These are phyloP conservation scores for Solidago caesia DNA, from an alignment of 129 eudicot genomes.

Conservation along the genomic window DNA sequence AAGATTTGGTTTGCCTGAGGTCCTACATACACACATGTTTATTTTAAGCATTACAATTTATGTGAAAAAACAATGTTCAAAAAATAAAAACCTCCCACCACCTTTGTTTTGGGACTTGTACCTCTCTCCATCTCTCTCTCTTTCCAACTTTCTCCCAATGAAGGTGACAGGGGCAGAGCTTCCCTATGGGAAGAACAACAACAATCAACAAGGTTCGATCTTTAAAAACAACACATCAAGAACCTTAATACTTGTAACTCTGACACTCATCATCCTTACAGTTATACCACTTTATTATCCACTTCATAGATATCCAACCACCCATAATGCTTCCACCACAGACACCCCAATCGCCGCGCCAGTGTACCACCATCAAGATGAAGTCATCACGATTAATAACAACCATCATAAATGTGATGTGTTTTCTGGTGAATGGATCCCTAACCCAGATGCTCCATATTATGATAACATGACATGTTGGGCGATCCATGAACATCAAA, in stretches of 20 bases:
- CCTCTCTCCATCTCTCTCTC: conserved; percentile 27
- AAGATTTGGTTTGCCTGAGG: too few species aligned
- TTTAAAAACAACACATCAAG: conserved; percentile 40
- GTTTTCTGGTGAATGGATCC: conserved; percentile 82
- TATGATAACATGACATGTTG: conserved; percentile 70
- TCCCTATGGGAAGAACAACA: conserved; percentile 33
- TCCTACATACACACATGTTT: neutral
- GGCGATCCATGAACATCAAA: conserved; percentile 90
- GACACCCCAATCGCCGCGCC: conserved; percentile 2
- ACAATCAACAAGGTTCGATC: conserved; percentile 13
- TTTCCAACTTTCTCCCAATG: conserved; percentile 19
- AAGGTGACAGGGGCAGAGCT: conserved; percentile 40
- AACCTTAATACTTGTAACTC: conserved; percentile 31
- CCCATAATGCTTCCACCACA: conserved; percentile 10
- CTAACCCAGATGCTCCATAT: conserved; percentile 67
- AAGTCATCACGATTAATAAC: conserved; percentile 34
- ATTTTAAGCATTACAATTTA: neutral
- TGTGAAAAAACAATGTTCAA: neutral
- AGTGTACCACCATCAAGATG: conserved; percentile 32
- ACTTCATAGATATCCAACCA: conserved; percentile 31
- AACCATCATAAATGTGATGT: conserved; percentile 62
- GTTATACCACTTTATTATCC: conserved; percentile 51
- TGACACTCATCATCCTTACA: conserved; percentile 46
- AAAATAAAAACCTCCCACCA: conserved; percentile 40
- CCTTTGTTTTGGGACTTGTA: conserved; percentile 44